Conservation (phyloP, 306 rosid genomes). For the Cicer pinnatifidum region DNA sequence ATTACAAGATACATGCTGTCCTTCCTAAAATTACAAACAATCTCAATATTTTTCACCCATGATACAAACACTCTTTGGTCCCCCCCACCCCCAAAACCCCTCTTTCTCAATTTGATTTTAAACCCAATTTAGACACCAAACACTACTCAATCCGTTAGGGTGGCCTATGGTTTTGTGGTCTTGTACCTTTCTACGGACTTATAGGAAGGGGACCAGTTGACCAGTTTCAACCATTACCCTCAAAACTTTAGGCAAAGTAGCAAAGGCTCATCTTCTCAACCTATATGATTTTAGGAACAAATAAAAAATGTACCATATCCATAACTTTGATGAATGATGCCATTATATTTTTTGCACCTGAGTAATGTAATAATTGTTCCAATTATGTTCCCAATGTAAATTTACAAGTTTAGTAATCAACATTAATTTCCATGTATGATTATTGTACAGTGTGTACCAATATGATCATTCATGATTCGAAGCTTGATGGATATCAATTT, state of each 20-base stretch:
- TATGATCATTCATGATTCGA: not conserved
- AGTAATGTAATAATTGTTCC: too few species aligned
- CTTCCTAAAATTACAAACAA: constrained; percentile 36
- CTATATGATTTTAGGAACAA: constrained; percentile 27
- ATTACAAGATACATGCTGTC: constrained; percentile 34
- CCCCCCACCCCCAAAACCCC: not conserved
- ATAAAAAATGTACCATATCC: not conserved
- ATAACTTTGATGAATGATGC: constrained; percentile 20
- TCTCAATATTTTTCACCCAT: constrained; percentile 21
- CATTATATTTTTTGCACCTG: not conserved
- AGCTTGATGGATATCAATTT: not conserved
- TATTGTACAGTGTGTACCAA: constrained; percentile 21
- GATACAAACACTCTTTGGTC: constrained; percentile 42
- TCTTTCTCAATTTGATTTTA: not conserved
- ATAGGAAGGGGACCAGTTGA: constrained; percentile 54
- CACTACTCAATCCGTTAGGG: constrained; percentile 28
- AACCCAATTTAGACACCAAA: constrained; percentile 28
- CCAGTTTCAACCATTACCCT: constrained; percentile 39
- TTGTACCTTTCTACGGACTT: constrained; percentile 35
- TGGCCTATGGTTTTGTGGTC: not conserved
- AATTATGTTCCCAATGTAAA: constrained; percentile 42
- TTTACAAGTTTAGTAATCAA: constrained; percentile 29
- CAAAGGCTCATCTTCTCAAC: constrained; percentile 34
- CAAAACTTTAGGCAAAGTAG: constrained; percentile 6
- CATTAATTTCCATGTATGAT: constrained; percentile 34